Evolutionary conservation across 1,139 yeast species (phyloP), one percentile per base, ranked within the genome.

Genomic region (Ogataea hybrid): DNA sequence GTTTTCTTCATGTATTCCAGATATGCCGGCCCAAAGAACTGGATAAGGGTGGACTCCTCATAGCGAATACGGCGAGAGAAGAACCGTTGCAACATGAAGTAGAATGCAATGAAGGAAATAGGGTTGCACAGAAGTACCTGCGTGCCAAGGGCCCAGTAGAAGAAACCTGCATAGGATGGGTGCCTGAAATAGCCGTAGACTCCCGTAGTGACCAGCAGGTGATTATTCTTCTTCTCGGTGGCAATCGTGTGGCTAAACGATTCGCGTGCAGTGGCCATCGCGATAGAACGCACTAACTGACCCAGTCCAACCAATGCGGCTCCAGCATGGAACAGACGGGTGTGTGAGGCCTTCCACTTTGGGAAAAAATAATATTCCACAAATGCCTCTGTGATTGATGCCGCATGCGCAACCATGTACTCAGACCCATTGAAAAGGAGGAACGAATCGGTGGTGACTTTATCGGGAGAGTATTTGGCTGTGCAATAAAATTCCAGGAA

Each of bases 91-190:
- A 92, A 67, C 0, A 75, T 70, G 10, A 66, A 50, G 2, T 67
- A 52, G 50, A 80, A 82, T 0, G 75, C 68, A 1, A 70, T 43
- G 4, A 71, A 52, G 1, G 84, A 69, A 0, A 83, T 41, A 2
- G 84, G 81, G 62, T 89, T 92, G 37, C 79, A 67, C 45, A 90
- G 63, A 50, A 83, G 57, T 39, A 90, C 30, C 60, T 92, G 95
- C 2, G 89, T 71, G 0, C 97, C 97, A 4, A 90, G 56, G 21
- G 94, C 92, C 97, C 97, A 94, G 77, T 88, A 81, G 58, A 82
- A 90, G 61, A 85, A 92, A 1, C 97, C 98, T 43, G 81, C 75
- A 63, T 92, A 92, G 39, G 95, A 83, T 9, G 98, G 98, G 61
- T 92, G 98, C 46, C 98, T 72, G 8, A 77, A 65, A 15, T 65